phyloP scores from a whole-genome alignment of 352 stramenopile species.

The Globisporangium rhizosaccharum region DNA sequence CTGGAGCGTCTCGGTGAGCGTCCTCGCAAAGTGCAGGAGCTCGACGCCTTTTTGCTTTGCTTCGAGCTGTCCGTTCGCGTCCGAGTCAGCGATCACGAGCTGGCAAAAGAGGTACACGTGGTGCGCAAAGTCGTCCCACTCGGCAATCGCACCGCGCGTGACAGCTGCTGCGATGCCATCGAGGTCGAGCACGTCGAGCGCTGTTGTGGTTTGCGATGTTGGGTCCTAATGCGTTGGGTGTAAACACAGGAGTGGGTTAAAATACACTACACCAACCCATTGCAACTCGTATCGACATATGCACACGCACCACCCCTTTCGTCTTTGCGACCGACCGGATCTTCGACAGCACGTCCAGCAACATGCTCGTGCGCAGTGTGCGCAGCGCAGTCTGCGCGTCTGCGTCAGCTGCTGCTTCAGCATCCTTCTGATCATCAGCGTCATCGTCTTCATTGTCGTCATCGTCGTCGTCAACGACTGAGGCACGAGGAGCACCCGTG shows the following conservation, averaged over 20 bases:
- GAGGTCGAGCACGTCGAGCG: constrained; percentile 34
- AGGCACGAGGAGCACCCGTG: neutral
- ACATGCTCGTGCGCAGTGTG: constrained; percentile 53
- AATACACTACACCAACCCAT: neutral
- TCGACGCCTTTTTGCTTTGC: constrained; percentile 70
- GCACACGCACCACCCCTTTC: constrained; percentile 39
- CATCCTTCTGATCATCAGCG: neutral
- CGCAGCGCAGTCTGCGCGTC: constrained; percentile 35
- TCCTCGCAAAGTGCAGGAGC: constrained; percentile 69
- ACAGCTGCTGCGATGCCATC: constrained; percentile 43
- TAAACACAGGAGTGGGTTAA: neutral
- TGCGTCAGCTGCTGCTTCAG: neutral
- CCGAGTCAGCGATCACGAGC: constrained; percentile 57
- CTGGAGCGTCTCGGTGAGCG: constrained; percentile 61
- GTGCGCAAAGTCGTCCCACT: constrained; percentile 67
- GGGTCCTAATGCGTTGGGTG: constrained; percentile 1
- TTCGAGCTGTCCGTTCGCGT: constrained; percentile 40
- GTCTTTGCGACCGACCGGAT: constrained; percentile 74
- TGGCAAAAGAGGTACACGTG: constrained; percentile 74
- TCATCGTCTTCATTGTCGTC: constrained; percentile 14
- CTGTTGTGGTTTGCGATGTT: neutral
- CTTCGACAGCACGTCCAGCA: constrained; percentile 78
- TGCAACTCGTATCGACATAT: neutral
- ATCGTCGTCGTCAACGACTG: constrained; percentile 2
- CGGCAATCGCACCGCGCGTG: constrained; percentile 28